These are phyloP conservation scores for Chenopodium album DNA, from an alignment of 148 eudicot genomes.

Conservation along the genomic window DNA sequence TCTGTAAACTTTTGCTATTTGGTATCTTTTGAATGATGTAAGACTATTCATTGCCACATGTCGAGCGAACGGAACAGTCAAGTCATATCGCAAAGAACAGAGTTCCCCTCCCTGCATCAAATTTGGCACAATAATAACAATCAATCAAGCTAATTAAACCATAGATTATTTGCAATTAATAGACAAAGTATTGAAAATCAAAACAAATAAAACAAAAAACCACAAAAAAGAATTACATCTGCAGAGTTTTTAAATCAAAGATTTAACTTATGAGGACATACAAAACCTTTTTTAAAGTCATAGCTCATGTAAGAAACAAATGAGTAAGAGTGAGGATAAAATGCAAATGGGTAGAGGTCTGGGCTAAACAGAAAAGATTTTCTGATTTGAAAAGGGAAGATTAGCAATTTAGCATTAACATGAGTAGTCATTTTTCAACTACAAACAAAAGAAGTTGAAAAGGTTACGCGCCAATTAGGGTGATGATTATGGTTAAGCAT, in stretches of 20 bases:
- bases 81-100: constrained; percentile 88
- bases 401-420: neutral
- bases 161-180: neutral
- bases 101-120: constrained; percentile 89
- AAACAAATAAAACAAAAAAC: neutral
- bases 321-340: too few relatives aligned
- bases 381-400: neutral
- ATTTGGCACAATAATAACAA: neutral
- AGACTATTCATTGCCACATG: constrained; percentile 86
- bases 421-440: neutral
- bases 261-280: neutral
- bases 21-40: constrained; percentile 86
- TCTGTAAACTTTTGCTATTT: constrained; percentile 92
- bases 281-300: neutral
- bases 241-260: neutral
- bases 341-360: neutral
- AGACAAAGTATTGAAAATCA: neutral
- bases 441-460: neutral
- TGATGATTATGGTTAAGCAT: neutral
- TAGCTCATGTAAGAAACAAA: neutral
- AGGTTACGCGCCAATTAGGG: neutral
- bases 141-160: neutral
- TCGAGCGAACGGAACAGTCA: constrained; percentile 93
- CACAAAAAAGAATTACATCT: neutral
- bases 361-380: neutral